Percentiles rank a stretch among this genome's conserved stretches.
Conservation (phyloP, 78 protist genomes). For the Anaeramoeba flamelloides region DNA sequence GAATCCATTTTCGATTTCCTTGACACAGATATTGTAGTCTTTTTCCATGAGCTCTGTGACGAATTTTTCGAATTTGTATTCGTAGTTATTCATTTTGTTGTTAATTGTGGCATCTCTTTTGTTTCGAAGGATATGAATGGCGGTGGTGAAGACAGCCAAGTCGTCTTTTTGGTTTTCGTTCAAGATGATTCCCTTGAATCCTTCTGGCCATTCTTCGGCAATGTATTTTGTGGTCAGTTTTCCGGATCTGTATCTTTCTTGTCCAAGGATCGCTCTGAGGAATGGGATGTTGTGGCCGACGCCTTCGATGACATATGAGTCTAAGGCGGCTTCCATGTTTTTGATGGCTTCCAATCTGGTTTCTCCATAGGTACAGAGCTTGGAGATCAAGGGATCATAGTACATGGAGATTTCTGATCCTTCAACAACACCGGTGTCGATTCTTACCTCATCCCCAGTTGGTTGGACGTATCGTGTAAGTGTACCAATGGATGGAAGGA, state of each 20-base stretch:
- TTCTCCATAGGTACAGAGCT: slow-evolving; percentile 66
- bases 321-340: slow-evolving; percentile 57
- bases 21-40: not conserved
- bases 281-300: slow-evolving; percentile 71
- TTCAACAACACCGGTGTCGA: slow-evolving; percentile 52
- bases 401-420: slow-evolving; percentile 77
- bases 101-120: not conserved
- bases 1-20: not conserved
- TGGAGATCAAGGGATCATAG: slow-evolving; percentile 93
- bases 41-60: not conserved
- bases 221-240: slow-evolving; percentile 63
- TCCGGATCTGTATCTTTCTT: slow-evolving; percentile 50
- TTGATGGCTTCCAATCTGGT: slow-evolving; percentile 2
- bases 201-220: slow-evolving; percentile 59
- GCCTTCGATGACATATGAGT: slow-evolving; percentile 57
- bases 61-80: not conserved
- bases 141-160: not conserved
- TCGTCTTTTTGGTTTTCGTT: not conserved
- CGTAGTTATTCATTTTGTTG: not conserved
- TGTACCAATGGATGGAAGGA: slow-evolving; percentile 64
- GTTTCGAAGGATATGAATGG: not conserved
- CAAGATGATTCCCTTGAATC: slow-evolving; percentile 43
- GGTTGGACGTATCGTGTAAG: slow-evolving; percentile 41
- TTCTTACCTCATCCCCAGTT: not conserved
- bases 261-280: slow-evolving; percentile 53